A percentile compares a stretch with the other conserved stretches of the same genome.
These are phyloP conservation scores for Coemansia sp. DNA, from an alignment of 192 early-diverging fungal species.

Conservation along the genomic window DNA sequence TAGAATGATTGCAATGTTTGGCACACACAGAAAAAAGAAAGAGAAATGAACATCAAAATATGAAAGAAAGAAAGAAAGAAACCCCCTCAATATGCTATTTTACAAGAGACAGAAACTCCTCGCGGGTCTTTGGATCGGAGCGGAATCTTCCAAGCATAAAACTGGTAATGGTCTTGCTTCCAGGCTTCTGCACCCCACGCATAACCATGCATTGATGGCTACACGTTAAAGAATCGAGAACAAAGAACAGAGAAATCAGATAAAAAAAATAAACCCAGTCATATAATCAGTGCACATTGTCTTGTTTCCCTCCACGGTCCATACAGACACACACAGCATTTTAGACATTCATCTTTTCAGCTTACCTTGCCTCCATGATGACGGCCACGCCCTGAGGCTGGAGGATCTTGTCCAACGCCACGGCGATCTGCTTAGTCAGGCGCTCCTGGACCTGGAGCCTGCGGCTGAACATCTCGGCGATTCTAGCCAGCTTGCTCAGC, in stretches of 20 bases:
- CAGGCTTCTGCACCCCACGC: constrained; percentile 96
- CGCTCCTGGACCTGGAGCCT: constrained; percentile 97
- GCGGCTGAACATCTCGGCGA: constrained; percentile 97
- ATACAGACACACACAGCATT: neutral
- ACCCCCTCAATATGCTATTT: constrained; percentile 10
- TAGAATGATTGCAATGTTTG: neutral
- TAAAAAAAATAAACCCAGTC: constrained; percentile 7
- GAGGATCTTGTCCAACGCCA: constrained; percentile 85
- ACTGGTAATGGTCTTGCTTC: constrained; percentile 90
- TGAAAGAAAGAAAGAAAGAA: neutral
- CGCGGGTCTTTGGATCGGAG: constrained; percentile 85
- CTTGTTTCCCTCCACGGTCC: constrained; percentile 17
- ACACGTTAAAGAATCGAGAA: neutral
- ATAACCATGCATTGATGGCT: constrained; percentile 97
- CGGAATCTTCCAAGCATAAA: constrained; percentile 96
- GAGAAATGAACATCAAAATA: constrained; percentile 2
- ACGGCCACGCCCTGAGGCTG: constrained; percentile 97
- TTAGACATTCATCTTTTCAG: constrained; percentile 6
- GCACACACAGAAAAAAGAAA: neutral
- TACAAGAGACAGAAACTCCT: constrained; percentile 92
- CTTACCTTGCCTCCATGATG: constrained; percentile 89
- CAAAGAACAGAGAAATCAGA: neutral
- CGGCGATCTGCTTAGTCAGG: constrained; percentile 95
- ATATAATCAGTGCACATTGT: constrained; percentile 1
- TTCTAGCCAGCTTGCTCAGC: constrained; percentile 93